Evolutionary conservation across 139 green algal species (phyloP), one percentile per base, ranked within the genome.

Genomic region (Raphidocelis subcapitata): DNA sequence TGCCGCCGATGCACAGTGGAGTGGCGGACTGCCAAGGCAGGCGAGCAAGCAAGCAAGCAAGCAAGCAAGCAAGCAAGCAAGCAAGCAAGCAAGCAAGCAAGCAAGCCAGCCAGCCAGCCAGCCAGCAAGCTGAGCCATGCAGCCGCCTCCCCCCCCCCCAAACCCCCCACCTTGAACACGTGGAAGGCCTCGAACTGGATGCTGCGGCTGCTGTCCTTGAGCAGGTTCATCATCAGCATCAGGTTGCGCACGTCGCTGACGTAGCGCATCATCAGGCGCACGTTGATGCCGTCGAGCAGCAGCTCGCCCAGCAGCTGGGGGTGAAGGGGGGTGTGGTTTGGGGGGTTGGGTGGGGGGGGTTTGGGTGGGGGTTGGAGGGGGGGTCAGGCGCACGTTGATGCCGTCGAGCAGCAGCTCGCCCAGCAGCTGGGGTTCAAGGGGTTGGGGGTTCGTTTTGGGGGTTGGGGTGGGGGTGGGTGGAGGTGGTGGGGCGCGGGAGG

Each of bases 141-240:
- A 20, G 24, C 26, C 31, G 20, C 32, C 61, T 32, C 16, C 56
- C 10, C 56, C 56, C 16, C 56, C 26, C 31, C 67, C 51, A 3
- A 14, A 52, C 28, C 26, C 3, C 71, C 35, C 61, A 96, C 93
- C 91, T 98, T 98, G 87, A 98, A 98, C 0, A 98, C 92, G 79
- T 98, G 94, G 81, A 98, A 98, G 0, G 94, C 94, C 83, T 98
- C 94, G 71, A 91, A 98, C 84, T 98, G 94, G 52, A 98, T 98
- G 85, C 73, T 93, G 4, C 86, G 77, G 18, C 83, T 91, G n/a
- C 80, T 76, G 77, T 97, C 93, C 77, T 91, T 94, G 26, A 98
- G 84, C 73, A 98, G 81, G 54, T 88, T 91, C 94, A 98, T 98
- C 84, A 98, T 94, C 36, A 89, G 82, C 82, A 92, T 94, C 14